Evolutionary conservation across 768 basidiomycete genomes (phyloP).

Genomic region (Leccinum truebloodii): DNA sequence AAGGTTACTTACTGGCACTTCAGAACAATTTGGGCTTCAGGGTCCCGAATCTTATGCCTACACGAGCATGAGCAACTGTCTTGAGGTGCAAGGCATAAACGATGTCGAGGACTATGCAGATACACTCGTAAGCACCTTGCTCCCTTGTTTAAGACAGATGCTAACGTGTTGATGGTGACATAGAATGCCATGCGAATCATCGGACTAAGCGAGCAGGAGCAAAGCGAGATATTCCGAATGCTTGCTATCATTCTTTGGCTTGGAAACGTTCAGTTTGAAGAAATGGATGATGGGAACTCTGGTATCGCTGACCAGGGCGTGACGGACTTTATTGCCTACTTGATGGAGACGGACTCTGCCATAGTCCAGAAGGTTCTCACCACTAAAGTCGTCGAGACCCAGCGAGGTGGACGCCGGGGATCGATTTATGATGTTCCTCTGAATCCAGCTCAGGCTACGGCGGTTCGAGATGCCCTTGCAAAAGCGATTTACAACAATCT

Average conservation of each 20-base stretch:
- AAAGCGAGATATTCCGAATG: slow-evolving; percentile 91
- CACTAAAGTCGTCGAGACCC: slow-evolving; percentile 86
- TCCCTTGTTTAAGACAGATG: slow-evolving; percentile 2
- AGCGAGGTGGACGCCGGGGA: slow-evolving; percentile 87
- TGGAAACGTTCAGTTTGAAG: slow-evolving; percentile 90
- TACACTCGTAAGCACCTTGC: slow-evolving; percentile 65
- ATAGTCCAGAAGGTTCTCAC: slow-evolving; percentile 88
- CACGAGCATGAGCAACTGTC: slow-evolving; percentile 88
- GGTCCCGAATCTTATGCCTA: slow-evolving; percentile 96
- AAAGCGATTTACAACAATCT: slow-evolving; percentile 98
- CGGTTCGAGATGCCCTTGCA: slow-evolving; percentile 88
- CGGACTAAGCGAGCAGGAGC: slow-evolving; percentile 82
- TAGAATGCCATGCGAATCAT: slow-evolving; percentile 94
- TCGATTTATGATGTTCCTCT: slow-evolving; percentile 97
- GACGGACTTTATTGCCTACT: slow-evolving; percentile 93
- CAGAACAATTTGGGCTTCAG: slow-evolving; percentile 93
- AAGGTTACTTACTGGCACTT: slow-evolving; percentile 16
- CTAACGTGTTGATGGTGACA: slow-evolving; percentile 1
- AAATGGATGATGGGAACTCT: slow-evolving; percentile 90
- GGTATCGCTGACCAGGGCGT: slow-evolving; percentile 77
- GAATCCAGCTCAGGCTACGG: slow-evolving; percentile 86
- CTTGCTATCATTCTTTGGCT: slow-evolving; percentile 93
- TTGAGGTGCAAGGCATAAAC: slow-evolving; percentile 89
- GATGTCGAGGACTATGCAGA: slow-evolving; percentile 86
- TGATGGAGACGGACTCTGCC: slow-evolving; percentile 84